These are phyloP conservation scores for Pseudogymnoascus sp. DNA, from an alignment of 2,329 filamentous ascomycete species.

Conservation along the genomic window DNA sequence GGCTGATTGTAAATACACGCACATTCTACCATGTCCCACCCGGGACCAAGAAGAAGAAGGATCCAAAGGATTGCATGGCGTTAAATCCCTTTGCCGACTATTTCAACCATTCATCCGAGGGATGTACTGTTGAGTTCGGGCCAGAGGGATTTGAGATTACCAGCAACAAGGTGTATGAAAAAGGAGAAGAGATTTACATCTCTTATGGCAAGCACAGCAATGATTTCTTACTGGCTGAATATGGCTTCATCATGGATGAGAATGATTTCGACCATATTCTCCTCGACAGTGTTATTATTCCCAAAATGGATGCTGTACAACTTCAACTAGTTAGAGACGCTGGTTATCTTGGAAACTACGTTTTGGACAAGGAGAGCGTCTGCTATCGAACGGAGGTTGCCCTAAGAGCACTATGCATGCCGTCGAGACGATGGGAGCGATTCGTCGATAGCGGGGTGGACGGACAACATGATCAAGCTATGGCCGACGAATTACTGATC, in stretches of 20 bases:
- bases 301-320: slow-evolving; percentile 25
- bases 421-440: slow-evolving; percentile 36
- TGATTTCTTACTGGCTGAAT: slow-evolving; percentile 66
- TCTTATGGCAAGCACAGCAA: slow-evolving; percentile 66
- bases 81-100: slow-evolving; percentile 68
- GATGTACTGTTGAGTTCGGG: slow-evolving; percentile 47
- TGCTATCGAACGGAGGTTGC: slow-evolving; percentile 53
- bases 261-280: slow-evolving; percentile 22
- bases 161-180: slow-evolving; percentile 42
- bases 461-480: slow-evolving; percentile 35
- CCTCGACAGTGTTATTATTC: slow-evolving; percentile 25
- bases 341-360: slow-evolving; percentile 45
- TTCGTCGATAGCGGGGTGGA: slow-evolving; percentile 43
- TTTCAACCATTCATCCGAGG: slow-evolving; percentile 51
- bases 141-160: slow-evolving; percentile 47
- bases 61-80: slow-evolving; percentile 53
- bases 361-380: slow-evolving; percentile 42
- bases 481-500: slow-evolving; percentile 34
- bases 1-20: slow-evolving; percentile 55
- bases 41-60: slow-evolving; percentile 31
- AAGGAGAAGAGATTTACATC: slow-evolving; percentile 60
- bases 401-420: slow-evolving; percentile 34
- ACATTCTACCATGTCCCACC: slow-evolving; percentile 51
- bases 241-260: slow-evolving; percentile 30
- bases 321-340: slow-evolving; percentile 35